Evolutionary conservation across 2,329 filamentous ascomycete species (phyloP), one percentile per base, ranked within the genome.

Genomic region (Shiraia bambusicola): DNA sequence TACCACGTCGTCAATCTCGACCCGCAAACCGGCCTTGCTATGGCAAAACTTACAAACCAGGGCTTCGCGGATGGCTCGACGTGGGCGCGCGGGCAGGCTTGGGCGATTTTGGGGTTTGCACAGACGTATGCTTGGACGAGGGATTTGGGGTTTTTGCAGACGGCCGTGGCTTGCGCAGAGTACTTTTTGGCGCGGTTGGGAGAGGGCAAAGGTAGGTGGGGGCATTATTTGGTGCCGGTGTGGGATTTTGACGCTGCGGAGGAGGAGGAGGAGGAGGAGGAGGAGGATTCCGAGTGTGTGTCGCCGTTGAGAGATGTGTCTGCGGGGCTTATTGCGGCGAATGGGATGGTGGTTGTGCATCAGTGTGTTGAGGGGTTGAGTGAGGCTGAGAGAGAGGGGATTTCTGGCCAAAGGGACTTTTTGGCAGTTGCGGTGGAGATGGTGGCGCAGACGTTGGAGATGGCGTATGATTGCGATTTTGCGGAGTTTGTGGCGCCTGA

Each of bases 171-270:
- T 1, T 60, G 73, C 28, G 74, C 74, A 1, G 63, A 75, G 22
- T 75, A 74, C 42, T 79, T 79, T 45, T 49, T 78, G 2, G 35
- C 54, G 0, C 58, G 72, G 0, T 55, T 78, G 13, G 63, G 69
- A 0, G 57, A 59, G 2, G 66, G 65, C 12, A 54, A 57, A 4
- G 52, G 49, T 1, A 66, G 51, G 24, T 63, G 60, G 52, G 50
- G 57, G 14, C 50, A 60, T 29, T 48, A 38, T 2, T 29, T 63
- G 1, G 70, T 77, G 0, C 74, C 76, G 1, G 65, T 69, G 2
- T 79, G 75, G 76, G 76, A 79, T 40, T 78, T 78, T 31, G 72
- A 78, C 43, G 76, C 76, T 44, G 76, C 76, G 0, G 76, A 76
- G 34, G 56, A 59, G 49, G 19, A 73, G 61, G 33, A 72, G 53